Evolutionary conservation across 257 asterid species (phyloP).

Genomic region (Anisodus acutangulus): DNA sequence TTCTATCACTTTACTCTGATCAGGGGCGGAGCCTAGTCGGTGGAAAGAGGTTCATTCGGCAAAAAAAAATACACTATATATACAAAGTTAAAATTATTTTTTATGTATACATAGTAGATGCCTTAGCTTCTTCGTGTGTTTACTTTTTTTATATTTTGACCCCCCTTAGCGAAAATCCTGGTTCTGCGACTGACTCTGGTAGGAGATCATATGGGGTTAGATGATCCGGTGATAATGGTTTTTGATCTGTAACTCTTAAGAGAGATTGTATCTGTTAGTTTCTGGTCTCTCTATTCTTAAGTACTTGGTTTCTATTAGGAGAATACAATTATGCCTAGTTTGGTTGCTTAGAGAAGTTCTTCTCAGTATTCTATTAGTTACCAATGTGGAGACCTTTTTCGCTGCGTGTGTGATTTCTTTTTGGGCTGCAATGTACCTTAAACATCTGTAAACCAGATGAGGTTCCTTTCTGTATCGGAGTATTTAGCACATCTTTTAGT

Average conservation of each 20-base stretch:
- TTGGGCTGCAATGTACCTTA: neutral
- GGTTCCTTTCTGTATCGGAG: neutral
- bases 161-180: too few species aligned
- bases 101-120: too few species aligned
- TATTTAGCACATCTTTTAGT: neutral
- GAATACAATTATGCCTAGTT: neutral
- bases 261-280: neutral
- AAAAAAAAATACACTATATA: too few species aligned
- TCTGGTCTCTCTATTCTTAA: neutral
- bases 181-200: neutral
- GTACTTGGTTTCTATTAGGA: neutral
- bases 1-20: neutral
- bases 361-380: neutral
- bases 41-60: too few species aligned
- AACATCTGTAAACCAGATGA: neutral
- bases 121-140: too few species aligned
- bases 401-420: neutral
- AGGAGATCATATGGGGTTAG: neutral
- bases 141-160: too few species aligned
- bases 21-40: too few species aligned
- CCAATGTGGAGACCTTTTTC: neutral
- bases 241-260: neutral
- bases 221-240: neutral
- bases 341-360: neutral
- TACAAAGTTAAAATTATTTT: too few species aligned